Base-by-base conservation (phyloP, 345 rosid genomes). In the Sisymbrium irio region DNA sequence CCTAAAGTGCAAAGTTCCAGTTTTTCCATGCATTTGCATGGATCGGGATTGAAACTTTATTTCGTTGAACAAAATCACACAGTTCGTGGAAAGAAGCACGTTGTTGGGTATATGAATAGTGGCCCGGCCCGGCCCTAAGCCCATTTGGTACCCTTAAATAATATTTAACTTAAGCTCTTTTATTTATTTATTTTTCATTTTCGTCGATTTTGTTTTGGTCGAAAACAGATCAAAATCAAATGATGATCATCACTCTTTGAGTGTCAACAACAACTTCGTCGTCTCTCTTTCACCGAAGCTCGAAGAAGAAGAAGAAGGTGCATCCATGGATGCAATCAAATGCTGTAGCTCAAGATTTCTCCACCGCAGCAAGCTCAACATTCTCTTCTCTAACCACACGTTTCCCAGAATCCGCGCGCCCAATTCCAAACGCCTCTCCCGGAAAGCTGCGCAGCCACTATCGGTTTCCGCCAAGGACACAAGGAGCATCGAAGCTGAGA, bases 401-500 rank as follows among this genome's bases (percentile, higher is more conserved):
- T 65, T 32, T 1, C 41, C 57, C 4, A 49, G 15, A 71, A 3
- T 3, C 62, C 10, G 12, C 22, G 8, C 57, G 0, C 63, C 46
- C 35, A 71, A 40, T 77, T 47, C 40, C 62, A 41, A n/a, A 13
- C 64, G 53, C 11, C 40, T 64, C 22, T 45, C 2, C 2, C 73
- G 55, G 5, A 32, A 14, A 6, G 15, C 41, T 36, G 44, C 72
- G 39, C 75, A 42, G n/a, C 80, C 76, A 30, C 11, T 77, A n/a
- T 56, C 68, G 47, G 12, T 77, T 9, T 65, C 76, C 50, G 74
- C 81, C 1, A 72, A 51, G 62, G 69, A 46, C 40, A 66, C 67
- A 49, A 87, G 80, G 0, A 78, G 74, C 40, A 73, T 50, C 4
- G 83, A 71, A 62, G 77, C 72, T 64, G 86, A 87, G 70, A 84